Conservation (phyloP, 768 basidiomycete species). For the Roridomyces roridus region DNA sequence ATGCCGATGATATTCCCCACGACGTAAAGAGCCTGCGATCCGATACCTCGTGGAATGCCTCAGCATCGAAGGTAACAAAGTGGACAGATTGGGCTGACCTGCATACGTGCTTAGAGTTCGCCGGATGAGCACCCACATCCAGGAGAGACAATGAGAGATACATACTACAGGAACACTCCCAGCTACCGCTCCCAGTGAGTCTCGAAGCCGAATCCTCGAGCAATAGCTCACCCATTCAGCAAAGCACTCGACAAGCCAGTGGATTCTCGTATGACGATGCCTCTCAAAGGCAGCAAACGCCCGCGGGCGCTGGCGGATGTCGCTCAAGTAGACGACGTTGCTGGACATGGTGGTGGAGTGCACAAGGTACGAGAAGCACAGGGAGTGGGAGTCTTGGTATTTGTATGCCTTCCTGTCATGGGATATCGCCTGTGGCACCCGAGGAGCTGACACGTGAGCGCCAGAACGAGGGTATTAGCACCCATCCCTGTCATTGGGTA, state of each 20-base stretch:
- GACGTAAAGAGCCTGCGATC: conserved; percentile 42
- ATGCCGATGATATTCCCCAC: conserved; percentile 35
- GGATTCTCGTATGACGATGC: conserved; percentile 34
- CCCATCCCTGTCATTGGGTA: no score
- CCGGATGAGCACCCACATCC: no score
- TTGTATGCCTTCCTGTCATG: no score
- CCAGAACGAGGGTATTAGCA: no score
- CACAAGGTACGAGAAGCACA: no score
- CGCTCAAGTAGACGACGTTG: conserved; percentile 29
- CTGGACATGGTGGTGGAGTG: not conserved
- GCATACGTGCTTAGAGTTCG: conserved; percentile 21
- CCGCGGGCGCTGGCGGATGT: conserved; percentile 33
- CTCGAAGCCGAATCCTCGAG: not conserved
- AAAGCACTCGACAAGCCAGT: conserved; percentile 41
- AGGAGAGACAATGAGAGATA: conserved; percentile 10
- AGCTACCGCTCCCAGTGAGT: not conserved
- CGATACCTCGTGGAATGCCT: conserved; percentile 34
- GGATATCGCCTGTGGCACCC: no score
- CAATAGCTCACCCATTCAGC: conserved; percentile 43
- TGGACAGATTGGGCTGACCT: not conserved
- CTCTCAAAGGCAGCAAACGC: conserved; percentile 41
- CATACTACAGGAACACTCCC: conserved; percentile 42
- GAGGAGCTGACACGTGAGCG: no score
- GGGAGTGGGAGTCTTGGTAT: no score
- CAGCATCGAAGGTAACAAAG: not conserved